Percentiles rank a stretch among this genome's conserved stretches.
These are phyloP conservation scores for Moesziomyces sp. DNA, from an alignment of 1,284 basidiomycete genomes.

Conservation along the genomic window DNA sequence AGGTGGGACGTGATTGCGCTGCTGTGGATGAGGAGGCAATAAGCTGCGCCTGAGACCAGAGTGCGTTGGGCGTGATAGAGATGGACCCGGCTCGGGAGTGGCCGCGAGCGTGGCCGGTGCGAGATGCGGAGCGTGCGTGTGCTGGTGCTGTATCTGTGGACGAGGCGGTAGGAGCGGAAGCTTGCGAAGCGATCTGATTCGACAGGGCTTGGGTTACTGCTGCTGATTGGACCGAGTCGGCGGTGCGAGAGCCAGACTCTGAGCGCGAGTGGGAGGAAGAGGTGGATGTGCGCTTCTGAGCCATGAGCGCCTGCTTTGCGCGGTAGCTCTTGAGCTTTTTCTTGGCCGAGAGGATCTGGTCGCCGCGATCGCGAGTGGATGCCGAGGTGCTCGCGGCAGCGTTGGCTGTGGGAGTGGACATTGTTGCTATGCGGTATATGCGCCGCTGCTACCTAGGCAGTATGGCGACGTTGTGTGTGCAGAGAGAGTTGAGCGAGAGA, in stretches of 20 bases:
- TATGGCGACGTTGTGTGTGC: not conserved
- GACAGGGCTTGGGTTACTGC: conserved; percentile 27
- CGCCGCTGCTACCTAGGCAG: not conserved
- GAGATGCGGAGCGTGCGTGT: conserved; percentile 35
- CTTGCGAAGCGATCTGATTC: conserved; percentile 35
- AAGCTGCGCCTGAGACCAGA: conserved; percentile 28
- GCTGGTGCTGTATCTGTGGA: conserved; percentile 4
- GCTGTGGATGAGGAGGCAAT: conserved; percentile 10
- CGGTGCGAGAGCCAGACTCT: conserved; percentile 15
- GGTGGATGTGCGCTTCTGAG: conserved; percentile 40
- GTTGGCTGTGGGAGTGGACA: conserved; percentile 5
- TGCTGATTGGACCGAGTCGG: conserved; percentile 9
- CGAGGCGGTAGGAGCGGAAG: conserved; percentile 21
- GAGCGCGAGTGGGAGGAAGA: conserved; percentile 34
- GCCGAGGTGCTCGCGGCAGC: conserved; percentile 8
- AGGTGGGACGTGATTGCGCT: conserved; percentile 12
- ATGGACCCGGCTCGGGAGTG: conserved; percentile 57
- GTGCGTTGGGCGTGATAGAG: conserved; percentile 49
- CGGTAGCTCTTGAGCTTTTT: conserved; percentile 64
- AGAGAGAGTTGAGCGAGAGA: not conserved
- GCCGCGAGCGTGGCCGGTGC: conserved; percentile 48
- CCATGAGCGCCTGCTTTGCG: conserved; percentile 59
- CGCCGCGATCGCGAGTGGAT: conserved; percentile 39
- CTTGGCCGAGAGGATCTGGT: conserved; percentile 57
- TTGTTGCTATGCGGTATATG: not conserved